Evolutionary conservation across 345 rosid species (phyloP), one percentile per base, ranked within the genome.

Genomic region (Hypericum perforatum): DNA sequence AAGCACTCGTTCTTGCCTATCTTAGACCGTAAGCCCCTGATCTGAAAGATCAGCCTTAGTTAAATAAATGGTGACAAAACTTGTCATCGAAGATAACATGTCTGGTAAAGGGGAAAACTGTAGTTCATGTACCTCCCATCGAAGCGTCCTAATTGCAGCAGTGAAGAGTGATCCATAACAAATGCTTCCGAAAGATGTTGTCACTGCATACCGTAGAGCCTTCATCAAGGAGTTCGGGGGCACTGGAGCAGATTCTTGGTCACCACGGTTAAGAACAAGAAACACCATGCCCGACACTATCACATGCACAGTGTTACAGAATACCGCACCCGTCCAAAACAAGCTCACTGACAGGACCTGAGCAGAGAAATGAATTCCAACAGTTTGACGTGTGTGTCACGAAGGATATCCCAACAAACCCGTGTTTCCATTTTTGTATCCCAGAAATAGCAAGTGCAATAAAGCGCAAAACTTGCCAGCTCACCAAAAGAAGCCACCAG

Each of bases 401-500:
- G 37, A 48, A 52, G 45, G 58, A 67, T 49, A 5, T 56, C 53
- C 51, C 42, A 15, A 45, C 44, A 52, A 54, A 43, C 52, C 36
- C 64, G 43, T 57, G 45, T 57, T 64, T 62, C 55, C 41, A 42
- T 60, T 64, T 53, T 44, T 48, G 57, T 67, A 57, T 68, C 68
- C 59, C 54, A 46, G 16, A 56, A 22, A 47, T 36, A 42, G 53
- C 15, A 16, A 43, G 70, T 49, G 52, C 46, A 72, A 67, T 59
- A 15, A 68, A 67, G 67, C 61, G 59, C 74, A 85, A 76, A 87
- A 85, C 98, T 92, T 85, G 95, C 95, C 96, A 77, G 85, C 95
- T 92, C 98, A 92, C 98, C 96, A 87, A 75, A 78, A 85, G 95
- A 81, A 92, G 95, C 88, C 96, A 92, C 95, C 89, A 85, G 53